Evolutionary conservation across 768 basidiomycete genomes (phyloP), one percentile per base, ranked within the genome.

Genomic region (Dendrothele bispora): DNA sequence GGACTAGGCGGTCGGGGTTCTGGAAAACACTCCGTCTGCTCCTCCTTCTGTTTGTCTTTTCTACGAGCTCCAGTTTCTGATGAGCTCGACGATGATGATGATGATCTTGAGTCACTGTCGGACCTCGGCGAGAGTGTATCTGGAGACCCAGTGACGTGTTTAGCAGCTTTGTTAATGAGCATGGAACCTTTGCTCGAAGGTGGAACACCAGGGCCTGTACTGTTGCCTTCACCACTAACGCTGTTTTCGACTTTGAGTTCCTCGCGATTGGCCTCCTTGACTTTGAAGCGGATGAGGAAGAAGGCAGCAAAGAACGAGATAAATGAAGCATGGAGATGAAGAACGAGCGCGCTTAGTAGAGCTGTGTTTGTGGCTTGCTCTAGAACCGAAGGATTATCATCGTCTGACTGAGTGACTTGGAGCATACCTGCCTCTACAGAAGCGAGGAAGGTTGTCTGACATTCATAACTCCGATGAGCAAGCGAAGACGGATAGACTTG

Each of bases 361-460:
- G 67, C 63, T 15, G 78, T 72, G 46, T 79, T 82, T 11, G 77
- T 56, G 8, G 68, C 55, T 49, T 64, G 65, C n/a, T n/a, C n/a
- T n/a, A n/a, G n/a, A 21, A 39, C 43, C 36, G 45, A 53, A 32
- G 35, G 53, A 24, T 40, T 22, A 12, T 60, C 54, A 0, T 41
- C 37, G 12, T 20, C 39, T 0, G 74, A 73, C 6, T 69, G 67
- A 0, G 77, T 76, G 14, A 69, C 64, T 22, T 71, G 69, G 7
- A 83, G 63, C 59, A 83, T 63, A 18, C 73, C 75, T 0, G 78
- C 75, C 57, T 83, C 81, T 18, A 72, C 77, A 0, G 80, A 74
- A 1, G 81, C 82, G 46, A 83, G 83, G 60, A 83, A 83, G 0
- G 81, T 83, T 0, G 81, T 80, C 81, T 83, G 48, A 17, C 11